Base-by-base conservation (phyloP, 768 basidiomycete species). In the Boletus subparvulus region DNA sequence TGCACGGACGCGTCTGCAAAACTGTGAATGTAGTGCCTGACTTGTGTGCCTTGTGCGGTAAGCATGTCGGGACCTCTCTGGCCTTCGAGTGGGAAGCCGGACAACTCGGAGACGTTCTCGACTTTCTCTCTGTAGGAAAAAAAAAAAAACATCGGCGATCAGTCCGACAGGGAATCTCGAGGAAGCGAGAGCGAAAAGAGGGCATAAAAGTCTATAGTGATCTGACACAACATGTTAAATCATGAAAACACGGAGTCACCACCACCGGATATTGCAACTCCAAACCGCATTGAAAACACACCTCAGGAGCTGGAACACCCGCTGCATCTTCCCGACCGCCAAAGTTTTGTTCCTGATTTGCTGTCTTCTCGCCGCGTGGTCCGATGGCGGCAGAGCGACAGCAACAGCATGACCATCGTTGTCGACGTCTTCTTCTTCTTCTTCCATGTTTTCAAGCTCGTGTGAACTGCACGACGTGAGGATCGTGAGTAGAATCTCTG, bases 401-500 rank as follows among this genome's bases (percentile, higher is more conserved):
- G 71, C 72, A 4, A 67, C 66, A 30, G 66, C 26, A 2, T 67
- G 58, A 3, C 60, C 66, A 26, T 67, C 51, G 6, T 67, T 69
- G 1, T 70, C 69, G 4, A 60, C 66, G 28, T 70, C 69, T 2
- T 69, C 76, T 2, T 77, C 81, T 47, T 69, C 77, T 1, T 76
- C 32, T 3, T 39, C 81, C 55, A 87, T 88, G 61, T 83, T 84
- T 63, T 87, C 87, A 24, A 98, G 82, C 69, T 98, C 97, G 69
- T 98, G 94, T 65, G 92, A 85, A 59, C 88, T 90, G 74, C 97
- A 99, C 56, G 94, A 90, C 65, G 91, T 88, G 35, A 99, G 78
- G 58, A 99, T 90, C 6, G 95, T 94, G 41, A 98, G 86, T 35
- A 98, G 77, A 96, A 98, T 98, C 69, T 99, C 96, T 52, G 94